Evolutionary conservation across 805 yeast species (phyloP), one percentile per base, ranked within the genome.

Genomic region (Grigorovia humatica): DNA sequence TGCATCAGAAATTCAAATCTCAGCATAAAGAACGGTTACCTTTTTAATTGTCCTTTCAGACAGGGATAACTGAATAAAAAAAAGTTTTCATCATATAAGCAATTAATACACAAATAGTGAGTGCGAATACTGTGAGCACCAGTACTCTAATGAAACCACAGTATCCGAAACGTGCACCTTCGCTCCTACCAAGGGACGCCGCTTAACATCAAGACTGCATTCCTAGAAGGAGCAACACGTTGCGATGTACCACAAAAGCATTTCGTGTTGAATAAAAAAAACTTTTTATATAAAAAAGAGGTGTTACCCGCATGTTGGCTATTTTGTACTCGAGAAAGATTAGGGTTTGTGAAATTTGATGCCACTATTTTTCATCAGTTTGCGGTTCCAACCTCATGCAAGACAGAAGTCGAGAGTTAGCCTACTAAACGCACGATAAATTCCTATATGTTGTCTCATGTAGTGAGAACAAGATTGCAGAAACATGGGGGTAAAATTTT

Each of bases 11-110:
- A 40, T 47, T 40, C 42, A 38, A 30, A 50, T 61, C 54, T 65
- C 69, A 65, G 64, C 69, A 65, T 56, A 56, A 54, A 65, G 62
- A 54, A 38, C 42, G 42, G 59, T 59, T 59, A 59, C 65, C 63
- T 52, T 59, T 53, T 48, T 47, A 41, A 40, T 30, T 48, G 58
- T 68, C 65, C 66, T 61, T 65, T 67, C 70, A 67, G 70, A 67
- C 70, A 67, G 70, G 70, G 70, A 67, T 67, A 67, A 67, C 70
- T 67, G 70, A 52, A 56, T 51, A 46, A 49, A 48, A 61, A 59
- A 60, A 47, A 50, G 55, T 66, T 66, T 62, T 66, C 70, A 66
- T 66, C 70, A 66, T 65, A 48, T 43, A 44, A 51, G 44, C 20
- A 38, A 46, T 38, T 38, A 38, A 38, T 15, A 32, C 11, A 32